Base-by-base conservation (phyloP, 2,329 filamentous ascomycete species). In the Ophiostoma quercus region DNA sequence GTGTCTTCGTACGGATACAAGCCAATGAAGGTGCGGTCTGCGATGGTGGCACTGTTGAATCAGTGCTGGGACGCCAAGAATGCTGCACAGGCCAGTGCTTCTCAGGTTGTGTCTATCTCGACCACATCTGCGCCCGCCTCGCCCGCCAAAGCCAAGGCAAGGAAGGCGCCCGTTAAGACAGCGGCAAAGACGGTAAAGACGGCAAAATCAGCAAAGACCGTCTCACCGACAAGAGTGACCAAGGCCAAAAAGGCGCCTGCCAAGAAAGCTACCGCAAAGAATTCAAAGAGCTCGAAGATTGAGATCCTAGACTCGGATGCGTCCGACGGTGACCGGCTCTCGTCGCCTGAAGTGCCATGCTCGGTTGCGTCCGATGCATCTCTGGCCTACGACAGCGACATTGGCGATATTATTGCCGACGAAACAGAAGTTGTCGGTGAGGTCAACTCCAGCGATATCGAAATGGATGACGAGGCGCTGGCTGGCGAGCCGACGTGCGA, bases 1-100 rank as follows among this genome's bases (percentile, higher is more conserved):
- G 80, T 94, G 63, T 80, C 84, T 5, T 81, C 82, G 0, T 92
- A 88, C 75, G 90, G 89, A 0, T 93, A 94, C 78, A 94, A 93
- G 76, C 81, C 88, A 0, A 80, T 93, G 39, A 91, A 88, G 76
- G 86, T 82, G 69, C 84, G 91, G 22, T 82, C 84, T 67, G 86
- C 87, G 9, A 92, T 92, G 88, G 88, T 94, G 71, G 81, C 86
- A 1, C 78, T 92, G 12, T 80, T 94, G 14, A 81, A 90, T 68
- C 85, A 88, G 75, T 93, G 91, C 77, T 93, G 90, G 90, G 43
- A 62, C 32, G 34, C 70, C 11, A 67, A 70, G 34, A 67, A 67
- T 68, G 37, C 39, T n/a, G 43, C 29, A 25, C 11, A 32, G 11
- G 32, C 41, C 9, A 12, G 51, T 16, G 22, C 62, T n/a, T 32